These are phyloP conservation scores for Penicillium argentinense DNA, from an alignment of 495 filamentous ascomycete genomes.

Conservation along the genomic window DNA sequence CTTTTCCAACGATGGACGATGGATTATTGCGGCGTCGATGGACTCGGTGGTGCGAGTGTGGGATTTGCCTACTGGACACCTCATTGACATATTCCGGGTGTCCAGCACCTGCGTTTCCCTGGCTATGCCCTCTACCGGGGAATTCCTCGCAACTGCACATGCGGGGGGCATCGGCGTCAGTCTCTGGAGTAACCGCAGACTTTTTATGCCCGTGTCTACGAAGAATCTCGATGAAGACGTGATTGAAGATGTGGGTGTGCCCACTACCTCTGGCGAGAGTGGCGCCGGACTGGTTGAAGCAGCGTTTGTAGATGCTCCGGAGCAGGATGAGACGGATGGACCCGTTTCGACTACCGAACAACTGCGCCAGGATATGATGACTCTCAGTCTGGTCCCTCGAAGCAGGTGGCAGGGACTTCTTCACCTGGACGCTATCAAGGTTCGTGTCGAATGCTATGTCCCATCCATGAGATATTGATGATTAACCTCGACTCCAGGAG, in stretches of 20 bases:
- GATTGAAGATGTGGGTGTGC: conserved; percentile 59
- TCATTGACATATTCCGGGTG: conserved; percentile 84
- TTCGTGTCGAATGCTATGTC: conserved; percentile 17
- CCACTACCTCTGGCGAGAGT: conserved; percentile 81
- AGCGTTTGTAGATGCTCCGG: conserved; percentile 59
- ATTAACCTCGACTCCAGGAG: conserved; percentile 40
- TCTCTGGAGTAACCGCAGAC: conserved; percentile 88
- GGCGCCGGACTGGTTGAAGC: conserved; percentile 69
- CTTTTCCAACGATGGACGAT: conserved; percentile 91
- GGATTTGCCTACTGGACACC: conserved; percentile 93
- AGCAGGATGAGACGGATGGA: conserved; percentile 47
- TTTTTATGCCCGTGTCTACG: conserved; percentile 86
- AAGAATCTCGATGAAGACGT: conserved; percentile 74
- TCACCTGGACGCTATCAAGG: conserved; percentile 84
- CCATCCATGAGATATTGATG: neutral
- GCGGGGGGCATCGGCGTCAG: conserved; percentile 83
- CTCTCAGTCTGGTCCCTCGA: conserved; percentile 83
- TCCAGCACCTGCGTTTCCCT: conserved; percentile 75
- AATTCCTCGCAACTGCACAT: conserved; percentile 87
- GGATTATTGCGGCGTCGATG: conserved; percentile 86
- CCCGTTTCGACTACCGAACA: conserved; percentile 63
- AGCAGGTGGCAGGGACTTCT: conserved; percentile 91
- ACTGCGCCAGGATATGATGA: conserved; percentile 76
- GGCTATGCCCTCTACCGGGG: conserved; percentile 84
- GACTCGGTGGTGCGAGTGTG: conserved; percentile 84